Percentiles rank a stretch among this genome's conserved stretches.
Conservation (phyloP, 352 stramenopile genomes). For the Pythium phragmitis region DNA sequence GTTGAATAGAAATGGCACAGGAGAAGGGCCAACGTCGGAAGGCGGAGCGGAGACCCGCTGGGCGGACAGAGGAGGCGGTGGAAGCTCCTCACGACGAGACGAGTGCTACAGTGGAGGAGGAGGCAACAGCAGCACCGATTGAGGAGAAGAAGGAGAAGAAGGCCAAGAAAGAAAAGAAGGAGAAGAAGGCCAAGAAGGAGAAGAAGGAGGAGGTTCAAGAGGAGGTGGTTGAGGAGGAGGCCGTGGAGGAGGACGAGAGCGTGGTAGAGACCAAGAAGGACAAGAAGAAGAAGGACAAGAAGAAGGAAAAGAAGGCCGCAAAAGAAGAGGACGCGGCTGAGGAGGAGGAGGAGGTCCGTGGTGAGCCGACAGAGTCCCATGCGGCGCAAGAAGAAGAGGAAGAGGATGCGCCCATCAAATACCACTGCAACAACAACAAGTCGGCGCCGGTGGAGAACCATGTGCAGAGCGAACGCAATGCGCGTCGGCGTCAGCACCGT, state of each 20-base stretch:
- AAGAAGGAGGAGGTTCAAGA: conserved; percentile 25
- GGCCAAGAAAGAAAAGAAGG: conserved; percentile 16
- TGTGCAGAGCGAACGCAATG: conserved; percentile 80
- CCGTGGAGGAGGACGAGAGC: too few species aligned
- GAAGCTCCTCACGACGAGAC: conserved; percentile 26
- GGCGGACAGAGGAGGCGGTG: conserved; percentile 10
- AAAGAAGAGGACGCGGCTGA: conserved; percentile 18
- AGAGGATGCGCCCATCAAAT: conserved; percentile 28
- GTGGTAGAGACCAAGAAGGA: conserved; percentile 21
- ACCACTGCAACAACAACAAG: conserved; percentile 31
- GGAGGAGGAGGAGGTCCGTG: conserved; percentile 5
- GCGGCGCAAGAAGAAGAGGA: conserved; percentile 18
- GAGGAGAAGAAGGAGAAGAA: conserved; percentile 22
- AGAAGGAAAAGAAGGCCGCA: conserved; percentile 28
- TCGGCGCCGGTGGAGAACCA: conserved; percentile 24
- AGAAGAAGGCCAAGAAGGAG: conserved; percentile 22
- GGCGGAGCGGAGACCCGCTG: conserved; percentile 16
- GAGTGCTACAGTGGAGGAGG: background rate
- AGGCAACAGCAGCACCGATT: conserved; percentile 16
- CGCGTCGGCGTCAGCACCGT: conserved; percentile 69
- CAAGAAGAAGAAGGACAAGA: conserved; percentile 30
- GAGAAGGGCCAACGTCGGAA: conserved; percentile 46
- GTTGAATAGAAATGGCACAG: conserved; percentile 57
- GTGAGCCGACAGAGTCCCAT: conserved; percentile 2
- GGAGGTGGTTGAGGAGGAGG: conserved; percentile 22